Evolutionary conservation across 202 grass and related monocot genomes (phyloP), one percentile per base, ranked within the genome.

Genomic region (Musa balbisiana): DNA sequence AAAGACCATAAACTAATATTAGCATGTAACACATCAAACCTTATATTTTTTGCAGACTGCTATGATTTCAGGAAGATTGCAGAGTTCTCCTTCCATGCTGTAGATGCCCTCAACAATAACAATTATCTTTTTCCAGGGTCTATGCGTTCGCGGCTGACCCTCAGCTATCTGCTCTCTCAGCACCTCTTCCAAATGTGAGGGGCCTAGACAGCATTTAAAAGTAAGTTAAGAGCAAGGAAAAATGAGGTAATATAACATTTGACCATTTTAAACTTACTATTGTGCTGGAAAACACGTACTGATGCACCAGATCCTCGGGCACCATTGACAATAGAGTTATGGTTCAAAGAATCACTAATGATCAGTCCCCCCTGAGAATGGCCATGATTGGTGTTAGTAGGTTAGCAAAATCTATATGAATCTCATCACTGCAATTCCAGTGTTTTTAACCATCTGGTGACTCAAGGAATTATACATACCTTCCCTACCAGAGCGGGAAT

Each of bases 91-190:
- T 85, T 97, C 88, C 93, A 97, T 97, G 84, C 93, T 97, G 74
- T 97, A 97, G 63, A 93, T 97, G 77, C 93, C 93, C 80, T 93
- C 93, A 23, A 97, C 87, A 71, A 97, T 97, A 69, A 97, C 93
- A 53, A 97, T 91, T 75, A 97, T 91, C 74, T 97, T 97, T 72
- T 97, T 97, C 93, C 93, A 97, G 16, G 90, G 90, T 74, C 93
- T 89, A 80, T 97, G 93, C 20, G 93, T 93, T 53, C 82, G 86
- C 80, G 88, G 93, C 63, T 93, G 93, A 9, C 93, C 90, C 70
- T 82, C 83, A 51, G 88, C 82, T 73, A 97, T 97, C 75, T 97
- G 93, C 77, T 97, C 90, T 82, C 90, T 89, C 62, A 93, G 72
- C 52, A 97, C 84, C 62, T 93, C 88, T 87, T 97, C 93, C 84